Conservation (phyloP, 2,329 filamentous ascomycete genomes). For the Penicillium sp. region DNA sequence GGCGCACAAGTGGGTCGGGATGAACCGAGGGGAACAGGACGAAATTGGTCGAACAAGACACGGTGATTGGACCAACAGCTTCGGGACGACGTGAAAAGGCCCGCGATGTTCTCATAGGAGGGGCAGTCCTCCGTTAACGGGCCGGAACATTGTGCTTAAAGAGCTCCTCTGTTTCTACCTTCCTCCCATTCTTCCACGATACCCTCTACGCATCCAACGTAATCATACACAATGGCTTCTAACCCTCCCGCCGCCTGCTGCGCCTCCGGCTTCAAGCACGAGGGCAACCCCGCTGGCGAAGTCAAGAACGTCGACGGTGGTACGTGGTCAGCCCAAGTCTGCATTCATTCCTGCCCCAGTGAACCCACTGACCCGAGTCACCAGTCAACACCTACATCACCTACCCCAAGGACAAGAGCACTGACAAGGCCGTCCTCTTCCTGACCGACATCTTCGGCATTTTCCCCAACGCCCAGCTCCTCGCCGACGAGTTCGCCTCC, state of each 20-base stretch:
- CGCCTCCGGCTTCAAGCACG: conserved; percentile 51
- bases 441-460: conserved; percentile 60
- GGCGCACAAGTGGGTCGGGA: conserved; percentile 7
- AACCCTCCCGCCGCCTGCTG: conserved; percentile 51
- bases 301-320: conserved; percentile 48
- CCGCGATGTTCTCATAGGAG: conserved; percentile 1
- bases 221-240: conserved; percentile 48
- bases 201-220: background rate
- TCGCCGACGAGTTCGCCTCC: conserved; percentile 72
- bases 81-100: background rate
- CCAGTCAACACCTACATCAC: conserved; percentile 56
- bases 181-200: background rate
- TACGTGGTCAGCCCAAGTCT: conserved; percentile 23
- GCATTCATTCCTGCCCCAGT: background rate
- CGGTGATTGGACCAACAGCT: conserved; percentile 2
- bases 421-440: conserved; percentile 56
- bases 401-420: conserved; percentile 50
- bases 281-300: conserved; percentile 50
- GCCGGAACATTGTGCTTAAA: background rate
- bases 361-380: background rate
- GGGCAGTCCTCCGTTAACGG: background rate
- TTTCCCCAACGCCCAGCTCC: conserved; percentile 59
- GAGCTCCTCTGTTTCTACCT: background rate
- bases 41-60: background rate
- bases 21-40: background rate